These are phyloP conservation scores for Aspergillus steynii DNA, from an alignment of 495 filamentous ascomycete genomes.

Conservation along the genomic window DNA sequence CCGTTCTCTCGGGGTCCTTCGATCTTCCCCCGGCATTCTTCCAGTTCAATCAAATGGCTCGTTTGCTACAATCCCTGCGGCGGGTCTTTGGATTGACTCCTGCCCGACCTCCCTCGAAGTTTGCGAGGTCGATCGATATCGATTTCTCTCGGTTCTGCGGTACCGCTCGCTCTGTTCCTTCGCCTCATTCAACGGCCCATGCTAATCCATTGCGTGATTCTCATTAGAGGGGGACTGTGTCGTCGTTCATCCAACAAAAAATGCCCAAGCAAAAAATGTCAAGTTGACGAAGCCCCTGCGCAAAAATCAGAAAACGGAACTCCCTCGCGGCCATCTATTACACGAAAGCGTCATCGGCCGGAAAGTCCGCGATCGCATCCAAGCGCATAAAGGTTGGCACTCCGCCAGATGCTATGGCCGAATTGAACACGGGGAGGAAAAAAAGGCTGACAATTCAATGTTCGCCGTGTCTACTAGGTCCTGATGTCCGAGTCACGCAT, in stretches of 20 bases:
- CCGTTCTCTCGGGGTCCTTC: not conserved
- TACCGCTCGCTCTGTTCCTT: not conserved
- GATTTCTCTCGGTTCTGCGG: constrained; percentile 26
- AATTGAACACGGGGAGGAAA: not conserved
- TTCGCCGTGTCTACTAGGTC: constrained; percentile 25
- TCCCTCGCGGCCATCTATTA: constrained; percentile 49
- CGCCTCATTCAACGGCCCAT: not conserved
- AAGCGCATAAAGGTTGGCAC: constrained; percentile 46
- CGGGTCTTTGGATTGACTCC: constrained; percentile 33
- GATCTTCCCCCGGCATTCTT: not conserved
- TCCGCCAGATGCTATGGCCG: not conserved
- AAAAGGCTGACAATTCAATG: constrained; percentile 9
- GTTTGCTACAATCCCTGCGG: constrained; percentile 38
- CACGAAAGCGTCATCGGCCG: constrained; percentile 68
- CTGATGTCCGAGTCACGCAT: constrained; percentile 53
- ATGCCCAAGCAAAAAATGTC: constrained; percentile 37
- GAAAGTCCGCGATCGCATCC: constrained; percentile 53
- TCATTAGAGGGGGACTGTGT: constrained; percentile 58
- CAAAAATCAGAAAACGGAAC: constrained; percentile 42
- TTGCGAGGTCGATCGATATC: constrained; percentile 37
- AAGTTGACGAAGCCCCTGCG: constrained; percentile 53
- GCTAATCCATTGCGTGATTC: constrained; percentile 4
- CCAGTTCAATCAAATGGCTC: constrained; percentile 34
- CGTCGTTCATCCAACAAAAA: constrained; percentile 39
- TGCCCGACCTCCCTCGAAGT: constrained; percentile 13